A percentile compares a stretch with the other conserved stretches of the same genome.
These are phyloP conservation scores for Hygrophorus russula DNA, from an alignment of 768 basidiomycete species.

Conservation along the genomic window DNA sequence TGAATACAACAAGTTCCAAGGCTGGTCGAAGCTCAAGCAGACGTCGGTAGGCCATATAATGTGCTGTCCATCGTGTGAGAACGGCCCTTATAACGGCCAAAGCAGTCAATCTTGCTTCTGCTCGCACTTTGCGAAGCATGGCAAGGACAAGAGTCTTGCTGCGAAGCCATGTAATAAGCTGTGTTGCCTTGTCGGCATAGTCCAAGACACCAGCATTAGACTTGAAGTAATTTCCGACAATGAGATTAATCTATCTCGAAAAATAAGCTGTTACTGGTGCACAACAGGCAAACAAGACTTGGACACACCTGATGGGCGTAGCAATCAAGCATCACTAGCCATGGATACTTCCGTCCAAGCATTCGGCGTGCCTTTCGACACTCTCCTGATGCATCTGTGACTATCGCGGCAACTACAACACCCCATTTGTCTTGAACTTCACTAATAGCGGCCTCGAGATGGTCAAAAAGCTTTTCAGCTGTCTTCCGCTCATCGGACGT, in stretches of 20 bases:
- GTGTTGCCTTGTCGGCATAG: neutral
- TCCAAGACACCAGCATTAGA: neutral
- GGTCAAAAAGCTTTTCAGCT: slow-evolving; percentile 14
- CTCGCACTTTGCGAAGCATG: slow-evolving; percentile 16
- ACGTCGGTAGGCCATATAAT: slow-evolving; percentile 21
- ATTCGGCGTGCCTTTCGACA: slow-evolving; percentile 13
- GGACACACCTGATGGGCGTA: slow-evolving; percentile 25
- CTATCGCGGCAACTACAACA: slow-evolving; percentile 12
- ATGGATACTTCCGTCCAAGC: slow-evolving; percentile 11
- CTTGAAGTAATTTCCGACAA: slow-evolving; percentile 1
- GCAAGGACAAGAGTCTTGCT: slow-evolving; percentile 22
- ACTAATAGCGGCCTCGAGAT: slow-evolving; percentile 4
- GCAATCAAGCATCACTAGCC: slow-evolving; percentile 22
- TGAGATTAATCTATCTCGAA: neutral
- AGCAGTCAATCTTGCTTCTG: neutral
- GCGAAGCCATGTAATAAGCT: neutral
- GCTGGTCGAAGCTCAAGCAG: slow-evolving; percentile 16
- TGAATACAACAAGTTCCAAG: slow-evolving; percentile 11
- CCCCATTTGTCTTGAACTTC: slow-evolving; percentile 12
- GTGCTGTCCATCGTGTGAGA: slow-evolving; percentile 24
- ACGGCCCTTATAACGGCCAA: slow-evolving; percentile 22
- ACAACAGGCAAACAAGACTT: neutral
- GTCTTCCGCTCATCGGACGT: slow-evolving; percentile 14
- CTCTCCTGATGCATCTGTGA: slow-evolving; percentile 22
- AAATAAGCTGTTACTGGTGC: neutral